Base-by-base conservation (phyloP, 2,329 filamentous ascomycete genomes). In the Fusarium oligoseptatum region DNA sequence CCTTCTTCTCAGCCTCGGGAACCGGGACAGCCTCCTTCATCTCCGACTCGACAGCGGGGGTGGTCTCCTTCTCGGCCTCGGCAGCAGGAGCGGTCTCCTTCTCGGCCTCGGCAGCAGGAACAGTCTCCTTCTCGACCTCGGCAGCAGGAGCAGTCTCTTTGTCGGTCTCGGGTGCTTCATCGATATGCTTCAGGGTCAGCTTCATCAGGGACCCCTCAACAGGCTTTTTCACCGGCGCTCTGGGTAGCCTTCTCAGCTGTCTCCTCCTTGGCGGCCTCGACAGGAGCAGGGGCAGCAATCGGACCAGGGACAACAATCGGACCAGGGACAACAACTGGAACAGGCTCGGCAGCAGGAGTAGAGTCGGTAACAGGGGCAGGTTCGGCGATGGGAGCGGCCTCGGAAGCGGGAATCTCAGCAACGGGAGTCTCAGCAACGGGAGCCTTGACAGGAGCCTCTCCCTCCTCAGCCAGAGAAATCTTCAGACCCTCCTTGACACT, bases 401-500 rank as follows among this genome's bases (percentile, higher is more conserved):
- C 65, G 17, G 57, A 56, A 43, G 36, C 34, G 17, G 63, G 20
- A 60, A 52, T 36, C n/a, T 72, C 65, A 20, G 50, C 50, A 43
- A 34, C 34, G 17, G 63, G 20, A 60, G 52, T 36, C n/a, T 76
- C 56, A 24, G 65, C 56, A 20, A 34, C 66, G 17, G 63, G 20
- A 60, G 57, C 10, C 48, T 69, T 60, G 39, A 69, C 50, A 52
- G 68, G 52, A 32, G 76, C 45, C 64, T 75, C 65, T 17, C 65
- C 65, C 10, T 69, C 22, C 48, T 70, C 43, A 24, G 70, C 74
- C 24, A 85, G 71, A 34, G 76, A 60, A 29, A 85, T 78, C 2
- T 80, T 78, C 39, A 80, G 67, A 12, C 81, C 83, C 32, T 84
- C 81, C 76, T 82, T 84, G 64, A 85, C 83, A 45, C 79, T 82